A percentile compares a stretch with the other conserved stretches of the same genome.
These are phyloP conservation scores for Nitzschia palea DNA, from an alignment of 108 stramenopile genomes.

Conservation along the genomic window DNA sequence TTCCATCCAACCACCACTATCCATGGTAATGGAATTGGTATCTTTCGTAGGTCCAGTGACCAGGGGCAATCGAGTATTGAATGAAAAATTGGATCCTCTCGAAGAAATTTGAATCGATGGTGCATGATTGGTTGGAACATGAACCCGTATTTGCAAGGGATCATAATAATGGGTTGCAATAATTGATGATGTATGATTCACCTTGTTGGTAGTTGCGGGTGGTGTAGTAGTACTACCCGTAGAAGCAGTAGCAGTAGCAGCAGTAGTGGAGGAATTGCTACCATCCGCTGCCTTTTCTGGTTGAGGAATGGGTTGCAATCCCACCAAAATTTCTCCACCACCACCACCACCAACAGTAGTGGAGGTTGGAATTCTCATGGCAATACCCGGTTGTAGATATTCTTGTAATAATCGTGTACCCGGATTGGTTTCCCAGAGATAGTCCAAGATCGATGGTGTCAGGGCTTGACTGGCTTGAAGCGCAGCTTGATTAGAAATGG, in stretches of 20 bases:
- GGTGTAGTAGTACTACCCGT: no score
- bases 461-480: neutral
- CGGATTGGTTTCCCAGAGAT: constrained; percentile 8
- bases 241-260: no score
- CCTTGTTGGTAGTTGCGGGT: no score
- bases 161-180: no score
- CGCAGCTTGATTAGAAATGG: constrained; percentile 6
- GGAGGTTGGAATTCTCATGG: constrained; percentile 18
- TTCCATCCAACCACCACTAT: neutral
- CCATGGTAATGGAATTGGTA: no score
- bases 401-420: constrained; percentile 20
- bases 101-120: neutral
- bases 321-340: neutral
- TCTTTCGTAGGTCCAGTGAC: no score
- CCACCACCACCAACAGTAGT: neutral
- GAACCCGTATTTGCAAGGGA: no score
- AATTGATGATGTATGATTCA: no score
- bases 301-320: no score
- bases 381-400: constrained; percentile 23
- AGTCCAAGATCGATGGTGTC: neutral
- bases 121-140: neutral
- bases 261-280: no score
- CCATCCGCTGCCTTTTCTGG: no score
- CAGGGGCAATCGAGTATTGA: neutral
- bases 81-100: neutral